Evolutionary conservation across 768 basidiomycete genomes (phyloP).

Genomic region (Amanita polypyramis): DNA sequence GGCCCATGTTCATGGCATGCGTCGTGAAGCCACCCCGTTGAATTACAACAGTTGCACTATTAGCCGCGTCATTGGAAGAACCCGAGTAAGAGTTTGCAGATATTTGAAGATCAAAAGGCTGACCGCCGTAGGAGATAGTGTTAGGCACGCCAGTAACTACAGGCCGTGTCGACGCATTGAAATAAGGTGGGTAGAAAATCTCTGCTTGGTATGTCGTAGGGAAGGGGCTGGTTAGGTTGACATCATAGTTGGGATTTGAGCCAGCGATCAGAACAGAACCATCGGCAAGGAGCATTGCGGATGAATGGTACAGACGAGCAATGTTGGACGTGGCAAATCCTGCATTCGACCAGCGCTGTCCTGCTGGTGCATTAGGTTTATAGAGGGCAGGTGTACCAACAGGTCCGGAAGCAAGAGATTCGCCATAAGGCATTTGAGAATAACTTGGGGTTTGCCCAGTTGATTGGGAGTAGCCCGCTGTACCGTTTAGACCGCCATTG

Average conservation of each 20-base stretch:
- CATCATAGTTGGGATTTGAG: conserved; percentile 88
- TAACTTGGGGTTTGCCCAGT: conserved; percentile 36
- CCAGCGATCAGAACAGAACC: conserved; percentile 84
- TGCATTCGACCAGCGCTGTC: conserved; percentile 63
- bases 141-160: conserved; percentile 56
- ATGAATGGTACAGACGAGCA: conserved; percentile 85
- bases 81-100: conserved; percentile 57
- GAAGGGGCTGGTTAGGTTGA: conserved; percentile 48
- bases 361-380: conserved; percentile 61
- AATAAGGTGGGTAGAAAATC: conserved; percentile 90
- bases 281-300: conserved; percentile 81
- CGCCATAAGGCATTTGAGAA: conserved; percentile 53
- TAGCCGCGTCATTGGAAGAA: conserved; percentile 57
- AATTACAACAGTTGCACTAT: conserved; percentile 65
- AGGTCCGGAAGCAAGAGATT: conserved; percentile 74
- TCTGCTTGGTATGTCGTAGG: conserved; percentile 78
- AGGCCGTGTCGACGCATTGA: conserved; percentile 58
- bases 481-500: conserved; percentile 80
- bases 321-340: conserved; percentile 54
- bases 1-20: conserved; percentile 84
- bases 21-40: conserved; percentile 82
- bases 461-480: conserved; percentile 71
- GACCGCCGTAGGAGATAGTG: conserved; percentile 78
- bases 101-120: conserved; percentile 66
- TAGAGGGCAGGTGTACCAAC: conserved; percentile 75